These are phyloP conservation scores for Volvox africanus DNA, from an alignment of 139 green algal genomes.

Conservation along the genomic window DNA sequence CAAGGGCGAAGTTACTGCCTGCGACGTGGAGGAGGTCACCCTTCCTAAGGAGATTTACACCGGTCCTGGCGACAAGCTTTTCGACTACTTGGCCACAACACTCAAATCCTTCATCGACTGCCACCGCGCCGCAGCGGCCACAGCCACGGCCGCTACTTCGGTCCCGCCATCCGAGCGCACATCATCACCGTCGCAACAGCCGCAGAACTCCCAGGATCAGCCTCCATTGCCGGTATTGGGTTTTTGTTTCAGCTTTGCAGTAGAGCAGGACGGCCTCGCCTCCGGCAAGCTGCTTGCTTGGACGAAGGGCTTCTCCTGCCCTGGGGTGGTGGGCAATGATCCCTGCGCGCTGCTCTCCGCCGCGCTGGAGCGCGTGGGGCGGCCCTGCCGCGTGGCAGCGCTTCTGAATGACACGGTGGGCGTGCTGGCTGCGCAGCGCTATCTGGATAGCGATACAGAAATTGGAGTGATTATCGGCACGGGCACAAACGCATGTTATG, in stretches of 20 bases:
- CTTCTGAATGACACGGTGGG: constrained; percentile 91
- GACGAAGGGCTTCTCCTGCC: constrained; percentile 88
- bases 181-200: background rate
- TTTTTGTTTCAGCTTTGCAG: constrained; percentile 95
- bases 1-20: constrained; percentile 57
- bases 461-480: constrained; percentile 89
- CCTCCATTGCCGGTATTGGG: constrained; percentile 73
- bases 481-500: constrained; percentile 89
- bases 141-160: background rate
- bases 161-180: background rate
- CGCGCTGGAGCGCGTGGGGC: constrained; percentile 50
- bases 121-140: background rate
- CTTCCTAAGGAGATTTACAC: constrained; percentile 70
- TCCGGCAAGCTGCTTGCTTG: constrained; percentile 85
- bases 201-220: background rate
- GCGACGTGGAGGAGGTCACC: constrained; percentile 64
- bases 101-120: constrained; percentile 62
- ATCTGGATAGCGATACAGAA: constrained; percentile 72
- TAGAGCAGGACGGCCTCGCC: constrained; percentile 84
- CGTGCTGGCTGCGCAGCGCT: constrained; percentile 74
- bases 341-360: constrained; percentile 63
- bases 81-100: constrained; percentile 80
- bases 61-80: constrained; percentile 69
- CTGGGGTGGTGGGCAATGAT: constrained; percentile 68
- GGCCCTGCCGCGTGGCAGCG: constrained; percentile 61